phyloP scores from a whole-genome alignment of 1,139 yeast species.

The Debaryomyces subglobosus region DNA sequence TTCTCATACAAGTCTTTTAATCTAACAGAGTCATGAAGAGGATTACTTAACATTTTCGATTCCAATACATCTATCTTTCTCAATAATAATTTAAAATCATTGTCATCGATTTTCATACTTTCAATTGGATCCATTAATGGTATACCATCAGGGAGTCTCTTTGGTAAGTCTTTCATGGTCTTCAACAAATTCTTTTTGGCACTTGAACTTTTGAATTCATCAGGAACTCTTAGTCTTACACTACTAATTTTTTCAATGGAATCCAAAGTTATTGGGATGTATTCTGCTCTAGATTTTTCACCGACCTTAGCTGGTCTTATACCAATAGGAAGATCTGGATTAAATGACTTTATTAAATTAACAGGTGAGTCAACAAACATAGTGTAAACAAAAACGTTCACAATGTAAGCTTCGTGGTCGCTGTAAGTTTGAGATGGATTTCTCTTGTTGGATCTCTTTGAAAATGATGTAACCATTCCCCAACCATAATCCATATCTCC shows the following conservation, averaged over 20 bases:
- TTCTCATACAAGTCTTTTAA: slow-evolving; percentile 63
- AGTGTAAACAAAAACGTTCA: slow-evolving; percentile 78
- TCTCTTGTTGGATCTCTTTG: slow-evolving; percentile 67
- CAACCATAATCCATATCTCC: slow-evolving; percentile 79
- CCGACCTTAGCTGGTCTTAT: slow-evolving; percentile 79
- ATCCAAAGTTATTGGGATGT: slow-evolving; percentile 80
- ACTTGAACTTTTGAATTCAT: slow-evolving; percentile 69
- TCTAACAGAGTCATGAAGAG: slow-evolving; percentile 67
- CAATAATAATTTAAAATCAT: slow-evolving; percentile 68
- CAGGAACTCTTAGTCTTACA: slow-evolving; percentile 79
- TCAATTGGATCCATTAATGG: slow-evolving; percentile 88
- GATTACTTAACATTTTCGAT: slow-evolving; percentile 68
- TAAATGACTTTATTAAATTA: slow-evolving; percentile 67
- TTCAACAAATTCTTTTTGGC: slow-evolving; percentile 77
- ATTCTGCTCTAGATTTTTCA: slow-evolving; percentile 73
- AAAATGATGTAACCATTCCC: slow-evolving; percentile 85
- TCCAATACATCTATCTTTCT: slow-evolving; percentile 83
- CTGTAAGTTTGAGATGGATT: slow-evolving; percentile 54
- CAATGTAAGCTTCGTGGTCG: slow-evolving; percentile 87
- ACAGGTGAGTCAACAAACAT: slow-evolving; percentile 81
- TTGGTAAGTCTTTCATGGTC: slow-evolving; percentile 76
- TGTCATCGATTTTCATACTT: slow-evolving; percentile 88
- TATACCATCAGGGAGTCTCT: slow-evolving; percentile 86
- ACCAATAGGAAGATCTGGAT: slow-evolving; percentile 83
- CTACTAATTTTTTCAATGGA: slow-evolving; percentile 78